Evolutionary conservation across 192 early-diverging fungal species (phyloP).

Genomic region (Backusella westeae): DNA sequence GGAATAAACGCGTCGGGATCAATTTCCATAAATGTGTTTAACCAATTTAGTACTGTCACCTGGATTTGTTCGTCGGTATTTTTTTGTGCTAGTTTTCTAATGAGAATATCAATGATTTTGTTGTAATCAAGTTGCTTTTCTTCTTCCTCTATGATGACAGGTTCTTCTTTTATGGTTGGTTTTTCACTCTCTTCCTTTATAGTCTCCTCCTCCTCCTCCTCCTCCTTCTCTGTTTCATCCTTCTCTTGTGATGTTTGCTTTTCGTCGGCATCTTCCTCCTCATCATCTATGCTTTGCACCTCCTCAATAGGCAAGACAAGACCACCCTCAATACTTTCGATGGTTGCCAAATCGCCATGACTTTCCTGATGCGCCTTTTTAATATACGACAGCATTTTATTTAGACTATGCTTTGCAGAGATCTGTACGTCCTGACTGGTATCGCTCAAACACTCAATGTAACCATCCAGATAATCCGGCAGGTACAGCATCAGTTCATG

Average conservation of each 20-base stretch:
- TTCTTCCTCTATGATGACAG: neutral
- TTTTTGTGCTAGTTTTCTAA: slow-evolving; percentile 69
- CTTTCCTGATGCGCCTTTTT: neutral
- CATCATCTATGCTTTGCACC: slow-evolving; percentile 40
- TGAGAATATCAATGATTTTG: slow-evolving; percentile 79
- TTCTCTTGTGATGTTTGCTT: neutral
- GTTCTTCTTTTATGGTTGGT: no score
- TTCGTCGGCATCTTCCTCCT: neutral
- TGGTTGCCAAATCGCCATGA: neutral
- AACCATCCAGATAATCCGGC: slow-evolving; percentile 91
- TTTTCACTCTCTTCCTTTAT: neutral
- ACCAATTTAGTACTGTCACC: slow-evolving; percentile 87
- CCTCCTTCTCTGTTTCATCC: neutral
- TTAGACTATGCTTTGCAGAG: slow-evolving; percentile 37
- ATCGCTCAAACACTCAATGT: slow-evolving; percentile 89
- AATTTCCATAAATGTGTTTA: slow-evolving; percentile 84
- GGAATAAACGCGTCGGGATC: slow-evolving; percentile 80
- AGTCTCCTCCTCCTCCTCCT: neutral
- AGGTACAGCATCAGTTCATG: slow-evolving; percentile 88
- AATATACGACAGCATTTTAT: slow-evolving; percentile 2
- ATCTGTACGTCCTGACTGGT: slow-evolving; percentile 86
- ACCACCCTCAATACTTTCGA: slow-evolving; percentile 55
- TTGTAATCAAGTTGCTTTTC: neutral
- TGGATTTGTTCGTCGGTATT: slow-evolving; percentile 82
- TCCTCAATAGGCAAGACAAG: slow-evolving; percentile 84